Evolutionary conservation across 2,329 filamentous ascomycete species (phyloP), one percentile per base, ranked within the genome.

Genomic region (Myotisia sp.): DNA sequence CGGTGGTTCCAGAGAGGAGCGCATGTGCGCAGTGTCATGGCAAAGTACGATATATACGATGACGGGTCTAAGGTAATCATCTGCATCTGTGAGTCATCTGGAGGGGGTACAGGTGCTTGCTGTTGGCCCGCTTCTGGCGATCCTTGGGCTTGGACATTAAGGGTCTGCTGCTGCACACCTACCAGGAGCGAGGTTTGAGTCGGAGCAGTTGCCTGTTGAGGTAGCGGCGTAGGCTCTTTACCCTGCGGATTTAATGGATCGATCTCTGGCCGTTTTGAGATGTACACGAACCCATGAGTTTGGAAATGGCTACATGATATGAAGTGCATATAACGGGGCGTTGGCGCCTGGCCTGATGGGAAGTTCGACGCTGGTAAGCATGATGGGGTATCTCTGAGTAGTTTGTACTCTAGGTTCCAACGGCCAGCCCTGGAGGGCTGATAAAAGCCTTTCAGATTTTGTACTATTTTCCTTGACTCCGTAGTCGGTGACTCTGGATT

Each of bases 1-100:
- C 60, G 53, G 31, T 54, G 57, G 30, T 49, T 51, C 60, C 60
- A 63, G 40, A 62, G 51, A 0, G 59, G 55, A 36, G 61, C 54
- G 37, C 55, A 59, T 17, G 56, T 51, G 43, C 56, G 55, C 18
- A 52, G 45, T 14, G 62, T 56, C 27, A 63, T 58, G 12, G 58
- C 47, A 33, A 59, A 56, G 13, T 62, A 49, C 2, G 56, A 53
- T 1, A 33, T 39, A 18, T 48, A 53, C 1, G 58, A 52, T 5
- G 49, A 37, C 2, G 52, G 45, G 2, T 59, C 55, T 2, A 60
- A 45, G 3, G 55, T 54, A 3, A 55, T 55, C 53, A 62, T 60
- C 24, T 54, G 42, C 14, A 26, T 34, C 13, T 34, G 23, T 4
- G 13, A 18, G 17, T 36, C 26, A 13, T 30, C 26, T 28, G 17